phyloP scores from a whole-genome alignment of 345 rosid species.

The Gossypium stocksii region DNA sequence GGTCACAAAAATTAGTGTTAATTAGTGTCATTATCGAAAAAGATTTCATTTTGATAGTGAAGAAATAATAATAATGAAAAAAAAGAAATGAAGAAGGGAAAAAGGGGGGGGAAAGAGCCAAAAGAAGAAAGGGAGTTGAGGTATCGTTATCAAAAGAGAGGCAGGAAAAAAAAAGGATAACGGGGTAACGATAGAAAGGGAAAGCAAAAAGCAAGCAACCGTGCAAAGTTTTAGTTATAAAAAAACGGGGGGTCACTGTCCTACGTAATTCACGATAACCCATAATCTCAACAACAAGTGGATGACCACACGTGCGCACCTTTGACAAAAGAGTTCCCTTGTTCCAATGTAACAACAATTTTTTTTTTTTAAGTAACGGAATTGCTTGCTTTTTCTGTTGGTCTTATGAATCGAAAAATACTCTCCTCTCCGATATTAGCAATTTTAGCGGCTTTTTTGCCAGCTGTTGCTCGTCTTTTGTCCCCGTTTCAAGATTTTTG shows the following conservation, averaged over 20 bases:
- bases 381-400: no score
- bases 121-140: neutral
- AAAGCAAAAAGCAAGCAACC: neutral
- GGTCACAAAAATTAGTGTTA: neutral
- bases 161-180: neutral
- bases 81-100: neutral
- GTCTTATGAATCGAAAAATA: no score
- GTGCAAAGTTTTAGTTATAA: neutral
- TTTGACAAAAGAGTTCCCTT: conserved; percentile 9
- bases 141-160: conserved; percentile 10
- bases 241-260: conserved; percentile 25
- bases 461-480: no score
- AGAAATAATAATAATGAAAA: neutral
- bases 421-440: no score
- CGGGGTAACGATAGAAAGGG: neutral
- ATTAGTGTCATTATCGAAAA: neutral
- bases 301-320: conserved; percentile 56
- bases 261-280: conserved; percentile 39
- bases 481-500: no score
- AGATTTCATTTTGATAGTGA: conserved; percentile 3
- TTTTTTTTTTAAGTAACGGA: no score
- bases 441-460: no score
- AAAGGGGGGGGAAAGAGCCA: neutral
- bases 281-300: conserved; percentile 21
- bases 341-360: neutral